Evolutionary conservation across 768 basidiomycete genomes (phyloP).

Genomic region (Lactarius psammicola): DNA sequence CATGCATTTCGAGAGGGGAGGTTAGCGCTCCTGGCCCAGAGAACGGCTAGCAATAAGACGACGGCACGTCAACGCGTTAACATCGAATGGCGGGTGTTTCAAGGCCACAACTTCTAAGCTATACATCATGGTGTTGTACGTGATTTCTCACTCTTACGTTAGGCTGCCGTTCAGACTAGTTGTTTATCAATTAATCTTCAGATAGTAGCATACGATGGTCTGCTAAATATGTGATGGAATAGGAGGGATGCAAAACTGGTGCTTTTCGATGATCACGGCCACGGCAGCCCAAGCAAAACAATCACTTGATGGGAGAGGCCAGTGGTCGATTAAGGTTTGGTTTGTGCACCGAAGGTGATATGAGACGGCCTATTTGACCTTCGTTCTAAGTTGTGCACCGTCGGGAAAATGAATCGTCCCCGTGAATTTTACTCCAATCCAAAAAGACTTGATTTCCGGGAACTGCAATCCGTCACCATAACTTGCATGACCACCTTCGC

Average conservation of each 20-base stretch:
- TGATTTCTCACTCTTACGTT: no score
- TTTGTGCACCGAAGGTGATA: not conserved
- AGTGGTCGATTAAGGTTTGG: not conserved
- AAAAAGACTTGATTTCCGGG: constrained; percentile 8
- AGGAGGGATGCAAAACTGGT: no score
- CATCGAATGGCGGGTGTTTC: no score
- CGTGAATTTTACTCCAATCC: constrained; percentile 22
- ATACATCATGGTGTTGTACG: no score
- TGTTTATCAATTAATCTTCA: no score
- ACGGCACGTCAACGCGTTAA: not conserved
- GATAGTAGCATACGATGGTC: no score
- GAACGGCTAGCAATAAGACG: not conserved
- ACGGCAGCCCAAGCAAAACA: no score
- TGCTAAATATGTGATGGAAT: no score
- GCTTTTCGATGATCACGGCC: no score
- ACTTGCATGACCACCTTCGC: not conserved
- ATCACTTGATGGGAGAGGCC: not conserved
- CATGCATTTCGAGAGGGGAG: constrained; percentile 12
- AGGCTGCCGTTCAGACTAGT: no score
- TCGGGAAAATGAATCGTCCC: constrained; percentile 4
- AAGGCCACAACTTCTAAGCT: no score
- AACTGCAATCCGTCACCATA: constrained; percentile 23
- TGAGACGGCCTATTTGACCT: not conserved
- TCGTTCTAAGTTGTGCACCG: not conserved
- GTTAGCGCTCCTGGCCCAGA: not conserved